A percentile compares a stretch with the other conserved stretches of the same genome.
These are phyloP conservation scores for Vitis hybrid DNA, from an alignment of 177 flowering plant species.

Conservation along the genomic window DNA sequence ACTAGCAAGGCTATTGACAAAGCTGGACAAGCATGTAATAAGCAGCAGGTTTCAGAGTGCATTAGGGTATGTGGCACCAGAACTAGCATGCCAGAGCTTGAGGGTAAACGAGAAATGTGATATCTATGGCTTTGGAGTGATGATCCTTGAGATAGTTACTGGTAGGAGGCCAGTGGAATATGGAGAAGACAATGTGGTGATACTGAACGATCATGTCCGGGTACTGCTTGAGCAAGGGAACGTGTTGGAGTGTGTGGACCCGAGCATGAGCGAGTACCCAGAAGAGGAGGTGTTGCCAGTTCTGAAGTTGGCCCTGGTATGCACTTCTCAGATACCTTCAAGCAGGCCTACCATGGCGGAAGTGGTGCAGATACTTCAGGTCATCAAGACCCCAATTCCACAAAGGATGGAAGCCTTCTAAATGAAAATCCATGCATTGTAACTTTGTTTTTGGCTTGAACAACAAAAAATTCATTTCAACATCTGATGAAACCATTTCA, in stretches of 20 bases:
- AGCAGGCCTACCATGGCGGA: constrained; percentile 95
- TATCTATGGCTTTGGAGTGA: constrained; percentile 43
- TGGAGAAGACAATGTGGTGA: constrained; percentile 84
- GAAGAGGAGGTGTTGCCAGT: constrained; percentile 93
- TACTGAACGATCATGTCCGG: constrained; percentile 72
- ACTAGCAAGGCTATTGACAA: constrained; percentile 67
- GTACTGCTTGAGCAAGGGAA: constrained; percentile 77
- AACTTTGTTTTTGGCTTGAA: too few species aligned
- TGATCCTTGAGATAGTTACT: constrained; percentile 81
- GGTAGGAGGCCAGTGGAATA: constrained; percentile 88
- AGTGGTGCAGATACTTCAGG: constrained; percentile 84
- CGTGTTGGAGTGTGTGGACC: constrained; percentile 75
- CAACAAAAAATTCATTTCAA: too few species aligned
- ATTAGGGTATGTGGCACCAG: constrained; percentile 89
- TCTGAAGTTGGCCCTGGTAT: constrained; percentile 84
- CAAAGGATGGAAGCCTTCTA: constrained; percentile 53
- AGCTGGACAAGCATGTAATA: constrained; percentile 60
- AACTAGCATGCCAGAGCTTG: constrained; percentile 83
- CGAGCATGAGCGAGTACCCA: constrained; percentile 57
- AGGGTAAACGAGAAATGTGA: constrained; percentile 79
- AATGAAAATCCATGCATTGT: too few species aligned
- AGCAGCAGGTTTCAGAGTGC: constrained; percentile 75
- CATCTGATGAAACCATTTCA: too few species aligned
- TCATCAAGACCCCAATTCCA: constrained; percentile 79
- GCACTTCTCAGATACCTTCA: constrained; percentile 94